A percentile compares a stretch with the other conserved stretches of the same genome.
phyloP scores from a whole-genome alignment of 2,329 filamentous ascomycete genomes.

The Colletotrichum sp. region DNA sequence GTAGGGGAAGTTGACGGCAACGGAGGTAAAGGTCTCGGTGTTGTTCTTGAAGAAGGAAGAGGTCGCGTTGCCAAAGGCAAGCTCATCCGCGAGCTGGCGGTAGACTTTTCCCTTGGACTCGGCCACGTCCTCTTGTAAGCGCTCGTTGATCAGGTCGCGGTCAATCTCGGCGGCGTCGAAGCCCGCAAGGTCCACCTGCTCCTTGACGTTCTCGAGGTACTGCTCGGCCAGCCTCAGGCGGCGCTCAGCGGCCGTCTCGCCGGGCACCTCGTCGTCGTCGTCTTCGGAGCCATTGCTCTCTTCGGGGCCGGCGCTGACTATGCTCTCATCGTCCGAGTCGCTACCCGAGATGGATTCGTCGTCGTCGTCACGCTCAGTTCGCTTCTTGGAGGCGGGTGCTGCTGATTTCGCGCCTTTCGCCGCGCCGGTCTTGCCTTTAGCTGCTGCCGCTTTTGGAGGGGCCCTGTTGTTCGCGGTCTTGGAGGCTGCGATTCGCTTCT shows the following conservation, averaged over 20 bases:
- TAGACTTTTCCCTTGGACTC: slow-evolving; percentile 92
- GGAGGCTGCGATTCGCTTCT: slow-evolving; percentile 62
- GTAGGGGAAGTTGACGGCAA: slow-evolving; percentile 80
- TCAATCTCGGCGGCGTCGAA: slow-evolving; percentile 97
- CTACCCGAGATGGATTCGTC: slow-evolving; percentile 85
- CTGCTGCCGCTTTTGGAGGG: slow-evolving; percentile 43
- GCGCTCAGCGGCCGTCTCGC: slow-evolving; percentile 89
- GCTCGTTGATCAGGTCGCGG: slow-evolving; percentile 87
- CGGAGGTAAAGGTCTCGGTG: slow-evolving; percentile 77
- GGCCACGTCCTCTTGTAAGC: slow-evolving; percentile 89
- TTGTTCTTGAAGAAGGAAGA: slow-evolving; percentile 81
- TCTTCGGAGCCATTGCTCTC: slow-evolving; percentile 60
- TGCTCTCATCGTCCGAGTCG: slow-evolving; percentile 69
- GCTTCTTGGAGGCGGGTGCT: slow-evolving; percentile 46
- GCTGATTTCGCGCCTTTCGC: slow-evolving; percentile 28
- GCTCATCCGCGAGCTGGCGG: slow-evolving; percentile 74
- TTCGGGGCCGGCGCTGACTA: slow-evolving; percentile 48
- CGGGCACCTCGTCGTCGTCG: slow-evolving; percentile 60
- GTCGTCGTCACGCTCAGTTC: slow-evolving; percentile 51
- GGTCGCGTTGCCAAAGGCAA: slow-evolving; percentile 71
- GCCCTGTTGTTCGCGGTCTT: slow-evolving; percentile 44
- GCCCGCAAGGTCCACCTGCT: slow-evolving; percentile 81
- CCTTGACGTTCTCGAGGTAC: slow-evolving; percentile 88
- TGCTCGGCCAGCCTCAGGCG: slow-evolving; percentile 86
- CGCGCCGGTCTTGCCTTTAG: slow-evolving; percentile 5